These are phyloP conservation scores for Geotrichum bryndzae DNA, from an alignment of 1,139 yeast species.

Conservation along the genomic window DNA sequence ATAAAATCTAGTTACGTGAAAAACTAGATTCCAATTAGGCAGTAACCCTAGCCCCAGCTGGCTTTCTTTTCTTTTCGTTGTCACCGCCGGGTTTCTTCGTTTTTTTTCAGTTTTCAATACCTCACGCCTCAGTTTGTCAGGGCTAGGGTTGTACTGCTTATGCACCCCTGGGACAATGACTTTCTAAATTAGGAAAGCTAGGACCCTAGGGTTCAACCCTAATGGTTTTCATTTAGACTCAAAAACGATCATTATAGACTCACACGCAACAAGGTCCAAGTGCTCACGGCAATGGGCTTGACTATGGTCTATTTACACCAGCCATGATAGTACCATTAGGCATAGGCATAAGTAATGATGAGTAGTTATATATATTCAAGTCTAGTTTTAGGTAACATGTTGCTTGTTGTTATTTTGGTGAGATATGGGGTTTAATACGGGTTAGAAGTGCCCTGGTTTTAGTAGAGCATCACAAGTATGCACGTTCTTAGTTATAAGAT, in stretches of 20 bases:
- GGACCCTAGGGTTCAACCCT: conserved; percentile 18
- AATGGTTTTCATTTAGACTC: background rate
- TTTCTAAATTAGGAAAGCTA: background rate
- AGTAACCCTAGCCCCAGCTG: background rate
- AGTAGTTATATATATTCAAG: too few species aligned
- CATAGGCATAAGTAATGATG: too few species aligned
- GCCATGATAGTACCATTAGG: background rate
- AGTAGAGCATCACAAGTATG: too few species aligned
- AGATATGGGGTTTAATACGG: too few species aligned
- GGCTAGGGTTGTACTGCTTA: background rate
- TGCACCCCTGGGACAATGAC: background rate
- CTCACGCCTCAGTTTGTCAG: background rate
- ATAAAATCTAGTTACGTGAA: background rate
- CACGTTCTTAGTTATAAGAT: too few species aligned
- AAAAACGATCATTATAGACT: background rate
- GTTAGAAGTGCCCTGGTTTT: too few species aligned
- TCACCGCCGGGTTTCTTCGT: background rate
- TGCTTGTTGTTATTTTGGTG: too few species aligned
- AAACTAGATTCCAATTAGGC: background rate
- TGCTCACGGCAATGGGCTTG: background rate
- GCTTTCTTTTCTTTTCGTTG: background rate
- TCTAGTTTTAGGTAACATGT: too few species aligned
- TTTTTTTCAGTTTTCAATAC: background rate
- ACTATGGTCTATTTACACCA: background rate
- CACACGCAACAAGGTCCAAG: background rate